Evolutionary conservation across 768 basidiomycete genomes (phyloP).

Genomic region (Ramaria sp.): DNA sequence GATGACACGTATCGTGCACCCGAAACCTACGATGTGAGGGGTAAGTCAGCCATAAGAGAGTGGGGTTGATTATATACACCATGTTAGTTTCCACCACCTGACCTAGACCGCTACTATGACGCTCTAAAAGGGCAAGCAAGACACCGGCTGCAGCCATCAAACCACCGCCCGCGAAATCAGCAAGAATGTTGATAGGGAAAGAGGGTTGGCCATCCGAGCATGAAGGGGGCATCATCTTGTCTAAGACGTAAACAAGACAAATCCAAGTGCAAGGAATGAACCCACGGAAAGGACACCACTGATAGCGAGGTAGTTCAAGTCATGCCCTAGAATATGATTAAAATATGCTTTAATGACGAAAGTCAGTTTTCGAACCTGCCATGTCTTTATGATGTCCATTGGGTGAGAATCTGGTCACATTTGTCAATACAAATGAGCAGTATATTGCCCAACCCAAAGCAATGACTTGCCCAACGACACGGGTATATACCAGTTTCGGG

Average conservation of each 20-base stretch:
- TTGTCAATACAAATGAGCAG: neutral
- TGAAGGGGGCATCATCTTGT: constrained; percentile 47
- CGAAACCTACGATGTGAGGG: constrained; percentile 42
- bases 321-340: constrained; percentile 45
- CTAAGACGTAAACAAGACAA: no score
- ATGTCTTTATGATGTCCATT: constrained; percentile 59
- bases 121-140: constrained; percentile 63
- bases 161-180: constrained; percentile 79
- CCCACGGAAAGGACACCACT: constrained; percentile 63
- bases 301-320: constrained; percentile 75
- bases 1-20: constrained; percentile 70
- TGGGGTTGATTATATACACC: constrained; percentile 27
- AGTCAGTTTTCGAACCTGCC: constrained; percentile 43
- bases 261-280: neutral
- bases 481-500: constrained; percentile 56
- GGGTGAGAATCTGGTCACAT: neutral
- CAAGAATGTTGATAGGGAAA: constrained; percentile 68
- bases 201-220: constrained; percentile 50
- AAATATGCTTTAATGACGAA: neutral
- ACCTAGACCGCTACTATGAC: constrained; percentile 52
- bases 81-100: constrained; percentile 71
- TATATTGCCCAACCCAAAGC: constrained; percentile 3
- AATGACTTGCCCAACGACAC: constrained; percentile 54
- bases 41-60: neutral
- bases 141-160: constrained; percentile 62